These are phyloP conservation scores for Fistulinella prunicolor DNA, from an alignment of 768 basidiomycete genomes.

Conservation along the genomic window DNA sequence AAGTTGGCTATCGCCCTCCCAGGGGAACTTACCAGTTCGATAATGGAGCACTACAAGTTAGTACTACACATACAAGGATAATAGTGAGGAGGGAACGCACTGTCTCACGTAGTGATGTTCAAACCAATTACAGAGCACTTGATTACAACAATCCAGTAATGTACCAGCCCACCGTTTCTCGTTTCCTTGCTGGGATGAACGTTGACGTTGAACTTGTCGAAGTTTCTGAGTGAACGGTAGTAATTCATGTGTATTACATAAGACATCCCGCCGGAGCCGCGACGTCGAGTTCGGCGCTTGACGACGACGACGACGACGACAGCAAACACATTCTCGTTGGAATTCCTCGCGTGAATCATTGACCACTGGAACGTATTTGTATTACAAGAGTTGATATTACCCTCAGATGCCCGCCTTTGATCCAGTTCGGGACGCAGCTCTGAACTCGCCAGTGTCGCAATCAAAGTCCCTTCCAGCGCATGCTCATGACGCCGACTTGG, in stretches of 20 bases:
- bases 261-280: background rate
- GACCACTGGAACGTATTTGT: background rate
- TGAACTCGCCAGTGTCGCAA: constrained; percentile 66
- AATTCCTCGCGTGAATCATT: background rate
- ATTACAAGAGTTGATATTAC: background rate
- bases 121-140: too few relatives aligned
- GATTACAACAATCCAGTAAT: constrained; percentile 1
- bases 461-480: constrained; percentile 35
- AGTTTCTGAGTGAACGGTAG: too few relatives aligned
- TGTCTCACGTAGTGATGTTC: constrained; percentile 91
- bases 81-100: constrained; percentile 64
- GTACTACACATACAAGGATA: constrained; percentile 55
- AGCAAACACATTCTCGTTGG: constrained; percentile 2
- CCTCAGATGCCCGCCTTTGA: constrained; percentile 55
- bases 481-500: constrained; percentile 24
- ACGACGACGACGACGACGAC: constrained; percentile 10
- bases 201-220: too few relatives aligned
- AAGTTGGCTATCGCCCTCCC: constrained; percentile 65
- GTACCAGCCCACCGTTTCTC: constrained; percentile 75
- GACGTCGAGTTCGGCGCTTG: background rate
- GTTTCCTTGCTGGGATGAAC: constrained; percentile 97
- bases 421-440: constrained; percentile 83
- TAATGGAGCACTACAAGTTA: constrained; percentile 87
- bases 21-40: constrained; percentile 62
- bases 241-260: constrained; percentile 17